phyloP scores from a whole-genome alignment of 2,329 filamentous ascomycete genomes.

The Teratosphaeria gauchensis region DNA sequence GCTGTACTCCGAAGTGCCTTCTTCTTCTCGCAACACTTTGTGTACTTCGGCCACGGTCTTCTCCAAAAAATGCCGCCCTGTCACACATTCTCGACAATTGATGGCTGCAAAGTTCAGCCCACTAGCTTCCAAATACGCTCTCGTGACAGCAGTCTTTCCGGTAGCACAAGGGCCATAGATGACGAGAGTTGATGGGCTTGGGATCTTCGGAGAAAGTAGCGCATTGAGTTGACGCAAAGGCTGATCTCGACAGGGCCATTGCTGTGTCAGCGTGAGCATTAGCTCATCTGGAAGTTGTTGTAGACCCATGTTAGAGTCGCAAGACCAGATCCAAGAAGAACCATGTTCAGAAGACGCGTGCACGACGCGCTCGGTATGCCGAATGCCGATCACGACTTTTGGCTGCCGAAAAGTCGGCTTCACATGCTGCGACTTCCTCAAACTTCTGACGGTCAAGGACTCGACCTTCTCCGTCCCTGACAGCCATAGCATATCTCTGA shows the following conservation, averaged over 20 bases:
- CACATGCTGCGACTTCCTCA: neutral
- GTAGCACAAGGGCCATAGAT: slow-evolving; percentile 79
- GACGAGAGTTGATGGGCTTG: slow-evolving; percentile 64
- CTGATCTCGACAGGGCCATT: slow-evolving; percentile 31
- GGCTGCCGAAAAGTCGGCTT: neutral
- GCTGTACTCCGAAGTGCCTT: slow-evolving; percentile 36
- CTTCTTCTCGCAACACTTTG: slow-evolving; percentile 25
- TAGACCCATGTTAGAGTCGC: slow-evolving; percentile 9
- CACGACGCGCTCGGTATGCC: neutral
- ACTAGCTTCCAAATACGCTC: slow-evolving; percentile 48
- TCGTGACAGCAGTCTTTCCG: slow-evolving; percentile 68
- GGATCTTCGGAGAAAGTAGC: slow-evolving; percentile 46
- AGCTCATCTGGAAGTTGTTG: slow-evolving; percentile 21
- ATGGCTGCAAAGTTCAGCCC: slow-evolving; percentile 50
- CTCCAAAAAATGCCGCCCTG: slow-evolving; percentile 67
- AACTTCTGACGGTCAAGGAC: neutral
- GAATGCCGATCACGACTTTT: neutral
- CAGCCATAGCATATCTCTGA: neutral
- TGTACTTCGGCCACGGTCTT: slow-evolving; percentile 49
- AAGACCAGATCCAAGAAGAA: neutral
- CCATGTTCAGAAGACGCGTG: neutral
- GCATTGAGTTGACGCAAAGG: slow-evolving; percentile 39
- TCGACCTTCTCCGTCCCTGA: neutral
- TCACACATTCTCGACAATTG: slow-evolving; percentile 67
- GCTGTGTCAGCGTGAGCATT: slow-evolving; percentile 15